phyloP scores from a whole-genome alignment of 73 alveolate species.

The Breviolum minutum region DNA sequence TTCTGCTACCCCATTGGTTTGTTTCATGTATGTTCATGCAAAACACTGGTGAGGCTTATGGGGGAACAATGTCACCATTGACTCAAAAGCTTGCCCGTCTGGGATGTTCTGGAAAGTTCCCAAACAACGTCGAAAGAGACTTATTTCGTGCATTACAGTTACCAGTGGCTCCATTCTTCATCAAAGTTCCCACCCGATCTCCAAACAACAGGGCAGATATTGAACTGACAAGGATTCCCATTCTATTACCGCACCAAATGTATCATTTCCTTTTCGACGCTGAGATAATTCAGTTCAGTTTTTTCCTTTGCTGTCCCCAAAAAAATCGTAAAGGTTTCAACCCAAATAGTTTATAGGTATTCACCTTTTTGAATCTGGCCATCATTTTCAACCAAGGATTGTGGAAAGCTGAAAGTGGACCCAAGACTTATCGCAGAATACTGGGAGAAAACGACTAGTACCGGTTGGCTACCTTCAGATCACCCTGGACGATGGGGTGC shows the following conservation, averaged over 20 bases:
- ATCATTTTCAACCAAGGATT: neutral
- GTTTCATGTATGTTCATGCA: neutral
- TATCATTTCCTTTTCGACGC: neutral
- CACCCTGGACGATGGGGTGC: neutral
- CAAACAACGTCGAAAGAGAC: neutral
- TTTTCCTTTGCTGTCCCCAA: too few species aligned
- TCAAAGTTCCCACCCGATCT: neutral
- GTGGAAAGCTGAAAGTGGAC: neutral
- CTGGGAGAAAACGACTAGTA: neutral
- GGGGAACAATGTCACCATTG: neutral
- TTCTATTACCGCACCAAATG: neutral
- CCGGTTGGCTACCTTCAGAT: neutral
- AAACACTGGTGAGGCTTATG: neutral
- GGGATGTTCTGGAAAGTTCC: neutral
- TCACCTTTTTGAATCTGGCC: too few species aligned
- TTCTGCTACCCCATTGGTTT: neutral
- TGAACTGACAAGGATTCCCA: neutral
- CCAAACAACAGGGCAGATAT: neutral
- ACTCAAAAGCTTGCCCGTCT: neutral
- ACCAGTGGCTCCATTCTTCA: neutral
- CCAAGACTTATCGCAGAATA: neutral
- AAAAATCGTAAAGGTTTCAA: too few species aligned
- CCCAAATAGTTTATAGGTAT: too few species aligned
- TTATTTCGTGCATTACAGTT: neutral
- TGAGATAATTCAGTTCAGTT: too few species aligned